Percentiles rank a stretch among this genome's conserved stretches.
Conservation (phyloP, 805 yeast species). For the Starmerella davenportii region DNA sequence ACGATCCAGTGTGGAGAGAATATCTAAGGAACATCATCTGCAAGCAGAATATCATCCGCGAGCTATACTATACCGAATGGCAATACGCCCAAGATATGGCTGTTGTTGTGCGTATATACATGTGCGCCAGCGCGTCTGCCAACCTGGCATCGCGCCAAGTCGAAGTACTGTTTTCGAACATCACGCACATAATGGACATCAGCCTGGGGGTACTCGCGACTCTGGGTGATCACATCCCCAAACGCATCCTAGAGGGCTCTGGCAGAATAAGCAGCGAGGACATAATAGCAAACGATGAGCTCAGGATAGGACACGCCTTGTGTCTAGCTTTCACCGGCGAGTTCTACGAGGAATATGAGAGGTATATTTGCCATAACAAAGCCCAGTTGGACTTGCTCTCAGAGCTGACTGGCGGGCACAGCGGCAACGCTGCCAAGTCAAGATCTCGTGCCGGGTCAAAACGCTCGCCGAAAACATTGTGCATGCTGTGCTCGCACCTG, state of each 20-base stretch:
- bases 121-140: constrained; percentile 16
- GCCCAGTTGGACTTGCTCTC: constrained; percentile 17
- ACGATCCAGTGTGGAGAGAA: neutral
- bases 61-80: constrained; percentile 25
- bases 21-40: constrained; percentile 1
- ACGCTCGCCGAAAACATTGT: neutral
- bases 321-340: constrained; percentile 16
- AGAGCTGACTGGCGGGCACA: constrained; percentile 15
- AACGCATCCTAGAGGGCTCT: constrained; percentile 17
- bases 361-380: constrained; percentile 21
- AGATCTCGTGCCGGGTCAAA: neutral
- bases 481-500: neutral
- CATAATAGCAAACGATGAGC: constrained; percentile 14
- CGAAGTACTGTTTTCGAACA: constrained; percentile 20
- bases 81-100: constrained; percentile 24
- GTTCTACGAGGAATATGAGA: constrained; percentile 22
- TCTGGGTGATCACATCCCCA: constrained; percentile 19
- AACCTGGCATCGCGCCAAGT: constrained; percentile 19
- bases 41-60: constrained; percentile 22
- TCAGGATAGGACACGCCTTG: constrained; percentile 21
- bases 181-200: constrained; percentile 21
- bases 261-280: constrained; percentile 10
- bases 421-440: constrained; percentile 2
- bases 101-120: constrained; percentile 22
- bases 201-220: constrained; percentile 20